These are phyloP conservation scores for Puccinia hordei DNA, from an alignment of 1,284 basidiomycete genomes.

Conservation along the genomic window DNA sequence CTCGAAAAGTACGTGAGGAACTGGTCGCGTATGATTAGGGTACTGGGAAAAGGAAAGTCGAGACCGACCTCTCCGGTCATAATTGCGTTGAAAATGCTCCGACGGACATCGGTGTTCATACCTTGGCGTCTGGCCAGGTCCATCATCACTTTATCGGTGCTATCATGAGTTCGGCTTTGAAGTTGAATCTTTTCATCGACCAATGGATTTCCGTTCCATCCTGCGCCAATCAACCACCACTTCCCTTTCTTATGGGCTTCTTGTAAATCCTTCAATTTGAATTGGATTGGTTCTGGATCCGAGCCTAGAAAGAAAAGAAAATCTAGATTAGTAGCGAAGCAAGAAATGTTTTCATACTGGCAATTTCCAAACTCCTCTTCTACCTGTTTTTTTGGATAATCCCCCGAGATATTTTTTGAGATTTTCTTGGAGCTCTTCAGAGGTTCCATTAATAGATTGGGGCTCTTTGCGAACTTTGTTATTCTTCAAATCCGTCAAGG, in stretches of 20 bases:
- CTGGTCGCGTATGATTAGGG: neutral
- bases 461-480: conserved; percentile 73
- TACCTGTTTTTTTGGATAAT: conserved; percentile 73
- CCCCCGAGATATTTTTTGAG: conserved; percentile 79
- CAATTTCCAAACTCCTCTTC: conserved; percentile 56
- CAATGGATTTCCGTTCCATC: conserved; percentile 89
- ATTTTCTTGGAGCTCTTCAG: conserved; percentile 72
- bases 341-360: neutral
- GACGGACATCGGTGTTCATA: conserved; percentile 95
- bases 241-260: conserved; percentile 84
- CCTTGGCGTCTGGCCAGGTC: conserved; percentile 87
- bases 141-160: conserved; percentile 66
- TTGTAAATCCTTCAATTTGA: conserved; percentile 80
- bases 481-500: conserved; percentile 82
- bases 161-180: conserved; percentile 61
- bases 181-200: conserved; percentile 57
- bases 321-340: neutral
- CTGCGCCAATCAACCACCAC: conserved; percentile 98
- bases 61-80: conserved; percentile 83
- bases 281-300: conserved; percentile 78
- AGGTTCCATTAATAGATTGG: conserved; percentile 65
- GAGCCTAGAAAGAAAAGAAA: conserved; percentile 65
- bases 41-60: neutral
- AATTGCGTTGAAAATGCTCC: conserved; percentile 85
- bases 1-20: neutral